Evolutionary conservation across 2,329 filamentous ascomycete genomes (phyloP), one percentile per base, ranked within the genome.

Genomic region (Colletotrichum viniferum): DNA sequence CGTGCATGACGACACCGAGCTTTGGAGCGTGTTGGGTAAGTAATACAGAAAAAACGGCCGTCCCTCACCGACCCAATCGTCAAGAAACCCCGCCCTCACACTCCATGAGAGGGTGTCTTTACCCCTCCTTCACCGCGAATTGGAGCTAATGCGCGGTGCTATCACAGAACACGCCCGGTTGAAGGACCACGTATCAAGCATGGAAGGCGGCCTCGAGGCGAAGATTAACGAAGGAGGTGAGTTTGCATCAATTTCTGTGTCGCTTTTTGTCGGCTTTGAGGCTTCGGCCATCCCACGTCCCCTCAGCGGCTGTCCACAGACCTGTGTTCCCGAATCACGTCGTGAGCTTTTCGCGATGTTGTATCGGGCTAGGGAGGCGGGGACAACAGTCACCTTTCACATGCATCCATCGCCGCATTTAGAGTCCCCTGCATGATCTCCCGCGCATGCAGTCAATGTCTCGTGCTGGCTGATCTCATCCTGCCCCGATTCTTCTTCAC

Each of bases 21-120:
- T 99, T 38, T 99, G 97, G 97, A 98, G 94, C 82, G 96, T 97
- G 76, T 89, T 98, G 77, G 95, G 95, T 96, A 90, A 85, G 94
- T 90, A 79, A 79, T 73, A 78, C 79, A 66, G 24, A 24, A 64
- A 24, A 60, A 38, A 75, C 52, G 30, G 26, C 74, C 64, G 38
- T 32, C 63, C 73, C 66, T 66, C 69, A 30, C 72, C 58, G 48
- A 56, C 48, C 43, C 61, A 61, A 68, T 64, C 43, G 56, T 43
- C 58, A 21, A 52, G 14, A 18, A 34, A 21, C 61, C 63, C 73
- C 73, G 68, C 69, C 73, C 79, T 77, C 77, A 67, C 52, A 62
- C 63, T 76, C 67, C 4, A 34, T 14, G 10, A 61, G 65, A 65
- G 65, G 66, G 60, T 66, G 60, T 34, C 26, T 65, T 60, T 65